These are phyloP conservation scores for Astrothelium subdiscretum DNA, from an alignment of 495 filamentous ascomycete species.

Conservation along the genomic window DNA sequence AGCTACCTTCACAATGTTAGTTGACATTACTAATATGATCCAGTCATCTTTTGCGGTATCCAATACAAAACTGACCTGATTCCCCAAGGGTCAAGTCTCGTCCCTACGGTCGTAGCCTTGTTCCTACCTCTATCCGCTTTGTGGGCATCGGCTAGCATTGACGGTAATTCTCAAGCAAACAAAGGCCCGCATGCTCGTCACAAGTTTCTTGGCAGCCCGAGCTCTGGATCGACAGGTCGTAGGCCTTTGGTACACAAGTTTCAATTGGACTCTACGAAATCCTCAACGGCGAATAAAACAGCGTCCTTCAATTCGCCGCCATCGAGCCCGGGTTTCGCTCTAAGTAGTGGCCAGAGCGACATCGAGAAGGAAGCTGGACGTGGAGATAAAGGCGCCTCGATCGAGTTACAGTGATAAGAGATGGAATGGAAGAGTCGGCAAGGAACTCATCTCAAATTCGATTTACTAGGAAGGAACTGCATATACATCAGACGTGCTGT, in stretches of 20 bases:
- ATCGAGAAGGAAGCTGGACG: background rate
- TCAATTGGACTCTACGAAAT: background rate
- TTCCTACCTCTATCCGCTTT: slow-evolving; percentile 72
- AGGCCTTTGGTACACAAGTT: background rate
- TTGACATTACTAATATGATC: slow-evolving; percentile 6
- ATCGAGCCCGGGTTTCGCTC: background rate
- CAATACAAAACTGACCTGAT: slow-evolving; percentile 36
- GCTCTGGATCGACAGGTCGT: background rate
- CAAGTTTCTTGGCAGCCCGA: slow-evolving; percentile 3
- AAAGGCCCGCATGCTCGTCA: slow-evolving; percentile 13
- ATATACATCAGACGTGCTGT: too few species aligned
- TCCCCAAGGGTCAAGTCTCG: slow-evolving; percentile 38
- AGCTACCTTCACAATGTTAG: slow-evolving; percentile 16
- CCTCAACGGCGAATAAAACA: background rate
- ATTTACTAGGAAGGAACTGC: too few species aligned
- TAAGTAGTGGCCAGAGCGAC: background rate
- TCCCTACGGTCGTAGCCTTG: slow-evolving; percentile 56
- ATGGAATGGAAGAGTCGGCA: too few species aligned
- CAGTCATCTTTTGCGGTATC: slow-evolving; percentile 59
- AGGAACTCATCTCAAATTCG: too few species aligned
- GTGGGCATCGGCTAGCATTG: slow-evolving; percentile 49
- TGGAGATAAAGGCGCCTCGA: background rate
- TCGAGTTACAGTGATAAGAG: too few species aligned
- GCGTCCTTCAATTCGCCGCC: background rate
- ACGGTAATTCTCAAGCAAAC: slow-evolving; percentile 4